Evolutionary conservation across 2,329 filamentous ascomycete species (phyloP), one percentile per base, ranked within the genome.

Genomic region (Trichoderma lentiforme): DNA sequence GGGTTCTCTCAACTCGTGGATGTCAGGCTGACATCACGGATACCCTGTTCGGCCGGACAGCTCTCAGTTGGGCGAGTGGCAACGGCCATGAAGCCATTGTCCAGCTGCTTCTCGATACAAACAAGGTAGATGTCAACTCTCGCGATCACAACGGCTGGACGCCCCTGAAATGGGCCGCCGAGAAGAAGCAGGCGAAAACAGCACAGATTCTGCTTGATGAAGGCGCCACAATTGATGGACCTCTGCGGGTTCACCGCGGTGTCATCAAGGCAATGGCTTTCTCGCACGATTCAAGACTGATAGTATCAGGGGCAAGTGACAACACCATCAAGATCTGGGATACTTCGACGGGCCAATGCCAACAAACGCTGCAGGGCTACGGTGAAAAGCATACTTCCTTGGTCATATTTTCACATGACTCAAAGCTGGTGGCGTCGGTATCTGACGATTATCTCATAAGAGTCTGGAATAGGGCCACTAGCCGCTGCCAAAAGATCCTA

Each of bases 121-220:
- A 3, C 2, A 57, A 8, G 1, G 64, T 53, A 4, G n/a, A 65
- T 7, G 24, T 65, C n/a, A 32, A 32, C 6, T 53, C 28, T 3
- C 2, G n/a, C 12, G 43, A 65, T 7, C 2, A 18, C 14, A 7
- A 24, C 5, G 63, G 63, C 3, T 4, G 7, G 63, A 26, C 63
- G 5, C 47, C 63, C 0, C 3, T 66, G 9, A 21, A 11, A 5
- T 26, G 43, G 30, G 63, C 47, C 3, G 14, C 7, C 1, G 15
- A 14, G 8, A 12, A 7, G 5, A 18, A 21, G 2, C 9, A 56
- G 3, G 1, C 1, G 0, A 15, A 28, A 0, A 12, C 26, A 3
- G 21, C 6, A 2, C 47, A 12, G 6, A 8, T 56, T 3, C 30
- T 66, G 1, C 14, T 66, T 5, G 7, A 28, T 0, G 1, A 8